A percentile compares a stretch with the other conserved stretches of the same genome.
These are phyloP conservation scores for Trichoderma guizhouense DNA, from an alignment of 2,329 filamentous ascomycete species.

Conservation along the genomic window DNA sequence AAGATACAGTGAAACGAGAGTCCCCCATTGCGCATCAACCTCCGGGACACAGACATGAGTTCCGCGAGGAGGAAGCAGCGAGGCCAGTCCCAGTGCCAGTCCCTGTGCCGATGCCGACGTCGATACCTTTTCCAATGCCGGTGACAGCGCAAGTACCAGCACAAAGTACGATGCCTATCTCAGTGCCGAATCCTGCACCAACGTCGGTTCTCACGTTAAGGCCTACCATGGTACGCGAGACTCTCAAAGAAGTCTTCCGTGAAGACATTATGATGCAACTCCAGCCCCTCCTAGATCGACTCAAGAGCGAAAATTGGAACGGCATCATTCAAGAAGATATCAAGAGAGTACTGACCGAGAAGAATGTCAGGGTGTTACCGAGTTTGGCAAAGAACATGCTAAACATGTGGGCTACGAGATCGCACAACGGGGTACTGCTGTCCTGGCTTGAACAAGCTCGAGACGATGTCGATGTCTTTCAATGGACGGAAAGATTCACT, in stretches of 20 bases:
- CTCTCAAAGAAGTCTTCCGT: background rate
- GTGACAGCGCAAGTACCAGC: background rate
- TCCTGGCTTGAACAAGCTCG: background rate
- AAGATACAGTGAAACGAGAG: background rate
- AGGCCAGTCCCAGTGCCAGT: background rate
- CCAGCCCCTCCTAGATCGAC: background rate
- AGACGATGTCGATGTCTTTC: background rate
- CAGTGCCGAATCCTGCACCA: background rate
- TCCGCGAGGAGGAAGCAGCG: background rate
- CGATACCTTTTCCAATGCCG: background rate
- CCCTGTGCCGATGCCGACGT: background rate
- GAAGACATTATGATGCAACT: background rate
- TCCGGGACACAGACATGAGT: background rate
- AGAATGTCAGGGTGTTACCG: background rate
- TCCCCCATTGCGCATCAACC: background rate
- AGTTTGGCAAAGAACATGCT: background rate
- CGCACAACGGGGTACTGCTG: background rate
- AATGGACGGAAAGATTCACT: background rate
- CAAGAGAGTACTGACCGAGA: background rate
- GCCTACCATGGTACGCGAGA: background rate
- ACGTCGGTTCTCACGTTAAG: accelerated
- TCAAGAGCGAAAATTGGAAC: background rate
- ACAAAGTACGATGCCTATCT: background rate
- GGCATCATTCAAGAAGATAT: background rate
- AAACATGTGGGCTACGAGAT: background rate